These are phyloP conservation scores for Scheffersomyces lignosus DNA, from an alignment of 805 yeast genomes.

Conservation along the genomic window DNA sequence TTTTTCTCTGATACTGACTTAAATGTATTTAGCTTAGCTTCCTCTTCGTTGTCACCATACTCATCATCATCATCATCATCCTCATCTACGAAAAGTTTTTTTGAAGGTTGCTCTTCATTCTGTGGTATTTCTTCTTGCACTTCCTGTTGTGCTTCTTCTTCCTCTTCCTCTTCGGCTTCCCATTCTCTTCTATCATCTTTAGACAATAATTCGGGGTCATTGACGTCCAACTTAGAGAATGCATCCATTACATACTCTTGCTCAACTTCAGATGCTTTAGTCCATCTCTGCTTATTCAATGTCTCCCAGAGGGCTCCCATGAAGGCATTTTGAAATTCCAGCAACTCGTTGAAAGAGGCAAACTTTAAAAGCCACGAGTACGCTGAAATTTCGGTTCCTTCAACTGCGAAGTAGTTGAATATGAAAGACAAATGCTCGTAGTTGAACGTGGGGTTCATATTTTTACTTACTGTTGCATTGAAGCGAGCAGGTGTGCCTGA, in stretches of 20 bases:
- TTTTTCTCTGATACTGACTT: constrained; percentile 43
- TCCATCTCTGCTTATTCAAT: constrained; percentile 53
- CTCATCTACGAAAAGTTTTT: constrained; percentile 4
- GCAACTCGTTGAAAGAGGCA: constrained; percentile 35
- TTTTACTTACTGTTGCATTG: constrained; percentile 28
- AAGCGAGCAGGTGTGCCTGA: constrained; percentile 5
- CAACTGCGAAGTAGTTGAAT: constrained; percentile 51
- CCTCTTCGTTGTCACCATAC: constrained; percentile 40
- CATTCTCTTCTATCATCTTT: constrained; percentile 11
- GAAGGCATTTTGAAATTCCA: constrained; percentile 52
- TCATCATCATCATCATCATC: constrained; percentile 23
- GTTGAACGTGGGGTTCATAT: constrained; percentile 68
- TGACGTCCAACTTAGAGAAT: constrained; percentile 37
- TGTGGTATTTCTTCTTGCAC: constrained; percentile 13
- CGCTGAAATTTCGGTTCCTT: constrained; percentile 30
- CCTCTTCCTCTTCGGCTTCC: constrained; percentile 30
- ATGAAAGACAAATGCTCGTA: constrained; percentile 56
- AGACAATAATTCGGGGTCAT: constrained; percentile 12
- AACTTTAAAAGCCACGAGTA: constrained; percentile 69
- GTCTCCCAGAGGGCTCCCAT: constrained; percentile 62
- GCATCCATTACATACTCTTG: constrained; percentile 59
- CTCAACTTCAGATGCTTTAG: constrained; percentile 37
- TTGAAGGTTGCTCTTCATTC: no score
- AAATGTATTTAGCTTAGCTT: constrained; percentile 17
- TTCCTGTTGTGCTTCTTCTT: constrained; percentile 31